Evolutionary conservation across 257 asterid species (phyloP).

Genomic region (Lycium ferocissimum): DNA sequence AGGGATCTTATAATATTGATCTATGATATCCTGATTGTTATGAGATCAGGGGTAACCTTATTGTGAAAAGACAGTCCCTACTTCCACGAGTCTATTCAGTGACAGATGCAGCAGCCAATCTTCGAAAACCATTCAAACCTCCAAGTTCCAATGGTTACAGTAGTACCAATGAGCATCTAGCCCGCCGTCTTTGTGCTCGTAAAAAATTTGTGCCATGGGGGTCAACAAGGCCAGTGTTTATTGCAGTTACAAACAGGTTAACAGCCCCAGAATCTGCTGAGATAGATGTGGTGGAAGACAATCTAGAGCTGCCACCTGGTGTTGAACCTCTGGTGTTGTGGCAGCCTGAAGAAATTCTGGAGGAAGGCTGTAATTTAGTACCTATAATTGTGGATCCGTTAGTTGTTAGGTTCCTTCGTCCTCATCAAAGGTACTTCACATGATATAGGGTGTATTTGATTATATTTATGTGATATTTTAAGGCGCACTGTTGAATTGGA

Average conservation of each 20-base stretch:
- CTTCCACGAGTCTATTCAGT: slow-evolving; percentile 91
- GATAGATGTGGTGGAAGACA: slow-evolving; percentile 57
- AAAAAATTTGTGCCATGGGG: slow-evolving; percentile 99
- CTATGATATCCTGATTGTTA: slow-evolving; percentile 18
- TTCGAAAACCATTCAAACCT: slow-evolving; percentile 90
- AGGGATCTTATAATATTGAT: not conserved
- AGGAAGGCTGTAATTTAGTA: slow-evolving; percentile 41
- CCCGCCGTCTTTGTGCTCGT: slow-evolving; percentile 86
- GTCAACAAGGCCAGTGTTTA: slow-evolving; percentile 66
- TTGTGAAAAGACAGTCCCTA: slow-evolving; percentile 80
- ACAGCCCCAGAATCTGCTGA: slow-evolving; percentile 47
- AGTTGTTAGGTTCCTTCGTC: slow-evolving; percentile 93
- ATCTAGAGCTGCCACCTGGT: slow-evolving; percentile 72
- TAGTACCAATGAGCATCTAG: slow-evolving; percentile 64
- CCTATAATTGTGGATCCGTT: slow-evolving; percentile 73
- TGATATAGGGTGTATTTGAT: slow-evolving; percentile 11
- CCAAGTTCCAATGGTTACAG: slow-evolving; percentile 80
- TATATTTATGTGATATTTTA: not conserved
- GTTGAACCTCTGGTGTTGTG: slow-evolving; percentile 89
- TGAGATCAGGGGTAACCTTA: slow-evolving; percentile 76
- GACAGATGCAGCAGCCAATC: slow-evolving; percentile 60
- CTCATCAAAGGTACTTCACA: slow-evolving; percentile 82
- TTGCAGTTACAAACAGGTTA: slow-evolving; percentile 69
- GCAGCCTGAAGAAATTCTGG: slow-evolving; percentile 70
- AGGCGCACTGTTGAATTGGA: not conserved